Base-by-base conservation (phyloP, 768 basidiomycete genomes). In the Rhizopogon vesiculosus region DNA sequence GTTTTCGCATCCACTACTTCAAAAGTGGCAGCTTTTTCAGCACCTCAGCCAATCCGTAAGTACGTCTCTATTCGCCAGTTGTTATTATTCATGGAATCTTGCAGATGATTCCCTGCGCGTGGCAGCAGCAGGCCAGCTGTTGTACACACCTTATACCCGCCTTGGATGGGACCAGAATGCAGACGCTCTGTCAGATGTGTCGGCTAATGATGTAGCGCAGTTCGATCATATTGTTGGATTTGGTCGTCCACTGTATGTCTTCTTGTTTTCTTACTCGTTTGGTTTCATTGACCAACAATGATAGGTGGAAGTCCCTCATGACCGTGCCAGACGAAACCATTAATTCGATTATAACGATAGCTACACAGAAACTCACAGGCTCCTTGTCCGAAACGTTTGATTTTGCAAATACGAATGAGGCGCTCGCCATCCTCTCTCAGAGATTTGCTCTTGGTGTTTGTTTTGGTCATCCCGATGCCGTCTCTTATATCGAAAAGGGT, bases 131-230 rank as follows among this genome's bases (percentile, higher is more conserved):
- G 56, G 56, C 5, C 5, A 45, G 13, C 28, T 57, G 25, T n/a
- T 53, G 10, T 57, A 25, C 31, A 38, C 45, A 4, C 44, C 56
- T 31, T 57, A 29, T 39, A 46, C 22, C 16, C 39, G 41, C n/a
- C 51, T 56, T 28, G 56, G 56, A 44, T 56, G 56, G 56, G 51
- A 57, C 18, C 51, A 57, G 42, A 39, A 41, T 41, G 56, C 51
- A 9, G 51, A 41, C 13, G 13, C 29, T 38, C 39, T 57, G 22
- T 22, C 29, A 16, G 44, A 10, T 16, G 45, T 48, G 29, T 25
- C 13, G 5, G 56, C 56, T 25, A 46, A 43, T 16, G 28, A 52
- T 16, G 52, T 53, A 3, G 56, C 44, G n/a, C 28, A 43, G 16
- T 45, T 42, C 22, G 1, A 40, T 2, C 39, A 57, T 31, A 54